Evolutionary conservation across 2,329 filamentous ascomycete species (phyloP).

Genomic region (Aspergillus quadrilineatus): DNA sequence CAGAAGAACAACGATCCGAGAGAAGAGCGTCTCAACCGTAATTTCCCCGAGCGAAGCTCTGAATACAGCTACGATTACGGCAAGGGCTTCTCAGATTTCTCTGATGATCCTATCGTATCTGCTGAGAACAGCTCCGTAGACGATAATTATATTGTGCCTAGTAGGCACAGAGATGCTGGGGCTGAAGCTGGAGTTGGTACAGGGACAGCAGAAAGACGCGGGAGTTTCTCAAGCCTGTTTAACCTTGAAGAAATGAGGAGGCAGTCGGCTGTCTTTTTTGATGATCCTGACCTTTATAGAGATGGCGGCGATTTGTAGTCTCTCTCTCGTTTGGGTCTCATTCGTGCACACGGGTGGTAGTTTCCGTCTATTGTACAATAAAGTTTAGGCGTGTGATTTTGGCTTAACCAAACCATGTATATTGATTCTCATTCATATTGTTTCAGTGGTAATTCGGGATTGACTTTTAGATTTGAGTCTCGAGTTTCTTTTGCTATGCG

Average conservation of each 20-base stretch:
- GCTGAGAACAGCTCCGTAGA: constrained; percentile 24
- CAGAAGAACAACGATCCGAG: not conserved
- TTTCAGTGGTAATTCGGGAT: not conserved
- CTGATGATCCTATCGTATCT: constrained; percentile 18
- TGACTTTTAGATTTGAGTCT: not conserved
- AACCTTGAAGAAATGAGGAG: constrained; percentile 47
- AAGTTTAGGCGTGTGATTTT: not conserved
- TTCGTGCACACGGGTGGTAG: no score
- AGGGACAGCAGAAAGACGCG: constrained; percentile 22
- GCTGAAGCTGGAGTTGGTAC: not conserved
- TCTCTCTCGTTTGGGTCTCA: not conserved
- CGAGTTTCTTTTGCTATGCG: not conserved
- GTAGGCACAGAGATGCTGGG: not conserved
- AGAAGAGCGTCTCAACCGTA: constrained; percentile 28
- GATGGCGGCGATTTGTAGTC: constrained; percentile 16
- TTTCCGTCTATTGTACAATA: not conserved
- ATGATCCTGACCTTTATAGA: constrained; percentile 39
- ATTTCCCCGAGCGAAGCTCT: constrained; percentile 27
- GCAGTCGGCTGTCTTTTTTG: constrained; percentile 50
- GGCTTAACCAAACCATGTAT: not conserved
- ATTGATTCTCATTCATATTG: not conserved
- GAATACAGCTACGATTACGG: constrained; percentile 20
- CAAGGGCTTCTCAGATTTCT: constrained; percentile 1
- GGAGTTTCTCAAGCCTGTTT: constrained; percentile 38
- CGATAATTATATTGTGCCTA: constrained; percentile 19